These are phyloP conservation scores for Lentinus tigrinus DNA, from an alignment of 768 basidiomycete genomes.

Conservation along the genomic window DNA sequence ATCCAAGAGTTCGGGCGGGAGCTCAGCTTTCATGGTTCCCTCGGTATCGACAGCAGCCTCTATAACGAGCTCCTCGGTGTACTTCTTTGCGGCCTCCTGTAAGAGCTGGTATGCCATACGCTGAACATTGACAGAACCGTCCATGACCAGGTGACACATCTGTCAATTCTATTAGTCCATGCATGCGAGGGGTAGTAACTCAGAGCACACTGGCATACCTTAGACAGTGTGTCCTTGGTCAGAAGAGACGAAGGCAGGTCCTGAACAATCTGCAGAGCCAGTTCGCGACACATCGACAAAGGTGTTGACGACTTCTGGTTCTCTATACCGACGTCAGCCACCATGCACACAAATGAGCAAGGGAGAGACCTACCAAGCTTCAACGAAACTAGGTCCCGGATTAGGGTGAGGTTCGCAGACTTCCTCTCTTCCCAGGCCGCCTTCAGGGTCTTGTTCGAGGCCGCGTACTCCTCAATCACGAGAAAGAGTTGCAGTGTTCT, in stretches of 20 bases:
- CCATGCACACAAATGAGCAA: neutral
- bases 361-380: slow-evolving; percentile 46
- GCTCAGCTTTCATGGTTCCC: slow-evolving; percentile 44
- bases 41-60: slow-evolving; percentile 83
- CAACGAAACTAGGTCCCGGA: slow-evolving; percentile 59
- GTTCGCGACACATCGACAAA: slow-evolving; percentile 62
- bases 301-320: slow-evolving; percentile 46
- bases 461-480: slow-evolving; percentile 64
- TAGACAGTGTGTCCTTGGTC: slow-evolving; percentile 60
- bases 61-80: slow-evolving; percentile 82
- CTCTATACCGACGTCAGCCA: slow-evolving; percentile 8
- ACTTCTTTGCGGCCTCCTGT: slow-evolving; percentile 62
- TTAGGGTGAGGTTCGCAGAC: slow-evolving; percentile 48
- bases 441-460: slow-evolving; percentile 71
- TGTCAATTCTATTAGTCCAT: slow-evolving; percentile 28
- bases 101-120: slow-evolving; percentile 77
- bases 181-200: neutral
- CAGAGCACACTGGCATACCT: slow-evolving; percentile 45
- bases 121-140: slow-evolving; percentile 64
- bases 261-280: slow-evolving; percentile 67
- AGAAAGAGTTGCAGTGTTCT: slow-evolving; percentile 69
- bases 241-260: slow-evolving; percentile 63
- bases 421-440: slow-evolving; percentile 66
- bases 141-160: slow-evolving; percentile 80
- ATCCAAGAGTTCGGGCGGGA: slow-evolving; percentile 67